Base-by-base conservation (phyloP, 352 stramenopile species). In the Pythium grandisporangium region DNA sequence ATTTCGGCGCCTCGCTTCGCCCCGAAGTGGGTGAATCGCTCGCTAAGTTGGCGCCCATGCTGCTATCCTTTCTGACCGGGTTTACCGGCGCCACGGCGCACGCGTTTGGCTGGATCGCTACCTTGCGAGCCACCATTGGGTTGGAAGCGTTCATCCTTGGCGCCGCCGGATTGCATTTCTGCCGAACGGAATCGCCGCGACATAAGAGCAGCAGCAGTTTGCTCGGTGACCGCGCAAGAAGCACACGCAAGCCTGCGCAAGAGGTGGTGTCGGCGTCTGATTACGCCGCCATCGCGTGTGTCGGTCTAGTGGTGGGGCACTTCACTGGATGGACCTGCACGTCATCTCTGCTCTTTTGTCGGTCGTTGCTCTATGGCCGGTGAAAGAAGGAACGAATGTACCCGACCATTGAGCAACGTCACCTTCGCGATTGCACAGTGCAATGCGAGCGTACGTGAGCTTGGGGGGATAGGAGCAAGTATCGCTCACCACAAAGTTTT, bases 251-350 rank as follows among this genome's bases (percentile, higher is more conserved):
- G 27, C 47, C 20, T 23, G 47, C 55, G 8, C 65, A 58, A 45
- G 75, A 86, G 29, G 48, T 84, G 23, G 65, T 81, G 16, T 78
- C 70, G 5, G 53, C 81, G 32, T 84, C 73, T 11, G 76, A 89
- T 45, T 89, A 89, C 47, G 49, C 71, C 19, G 64, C 73, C 4
- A 71, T 89, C 30, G 73, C 70, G 22, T 65, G 56, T 40, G 66
- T 80, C 30, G 76, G 76, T 6, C 55, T 89, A 11, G 11, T 79
- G 26, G 41, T 66, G 17, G 76, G 76, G 12, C 84, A 86, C 35
- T 30, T 78, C 35, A 66, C 53, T 6, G 76, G 76, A 13, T 89
- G 75, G 75, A 33, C 72, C 43, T 64, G 46, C 17, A 60, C 70
- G 12, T 84, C 70, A 3, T 49, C 63, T 2, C 24, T 84, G 13